Conservation (phyloP, 306 rosid species). For the Glycyrrhiza uralensis region DNA sequence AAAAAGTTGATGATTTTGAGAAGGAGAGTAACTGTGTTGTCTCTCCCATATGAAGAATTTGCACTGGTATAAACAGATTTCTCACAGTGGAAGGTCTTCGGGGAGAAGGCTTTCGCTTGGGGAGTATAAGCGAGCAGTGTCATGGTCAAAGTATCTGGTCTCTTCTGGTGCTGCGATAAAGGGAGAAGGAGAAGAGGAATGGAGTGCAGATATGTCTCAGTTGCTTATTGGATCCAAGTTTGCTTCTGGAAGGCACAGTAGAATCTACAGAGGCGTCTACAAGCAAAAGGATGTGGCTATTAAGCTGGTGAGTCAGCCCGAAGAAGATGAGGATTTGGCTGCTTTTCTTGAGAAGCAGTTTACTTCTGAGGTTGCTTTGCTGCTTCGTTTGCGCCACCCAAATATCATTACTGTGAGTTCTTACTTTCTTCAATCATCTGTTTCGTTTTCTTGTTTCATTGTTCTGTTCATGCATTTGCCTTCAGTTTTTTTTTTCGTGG, state of each 20-base stretch:
- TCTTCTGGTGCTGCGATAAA: conserved; percentile 85
- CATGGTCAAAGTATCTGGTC: conserved; percentile 94
- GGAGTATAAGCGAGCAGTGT: conserved; percentile 82
- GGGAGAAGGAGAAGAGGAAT: conserved; percentile 84
- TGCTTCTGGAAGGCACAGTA: conserved; percentile 86
- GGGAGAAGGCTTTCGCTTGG: conserved; percentile 67
- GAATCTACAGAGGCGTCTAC: conserved; percentile 87
- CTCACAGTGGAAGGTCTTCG: conserved; percentile 47
- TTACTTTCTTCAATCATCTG: background rate
- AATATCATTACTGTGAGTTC: conserved; percentile 81
- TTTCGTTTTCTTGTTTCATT: background rate
- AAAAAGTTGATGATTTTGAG: conserved; percentile 41
- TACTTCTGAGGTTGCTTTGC: conserved; percentile 79
- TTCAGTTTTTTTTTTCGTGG: background rate
- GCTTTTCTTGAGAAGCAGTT: conserved; percentile 74
- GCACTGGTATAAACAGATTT: conserved; percentile 52
- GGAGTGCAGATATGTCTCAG: conserved; percentile 97
- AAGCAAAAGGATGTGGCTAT: conserved; percentile 84
- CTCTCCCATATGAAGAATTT: conserved; percentile 71
- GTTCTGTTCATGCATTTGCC: background rate
- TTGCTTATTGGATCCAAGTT: conserved; percentile 71
- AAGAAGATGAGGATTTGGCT: conserved; percentile 78
- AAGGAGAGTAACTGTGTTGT: conserved; percentile 23
- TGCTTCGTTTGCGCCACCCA: conserved; percentile 67
- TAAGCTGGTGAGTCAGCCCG: conserved; percentile 84